Evolutionary conservation across 768 basidiomycete genomes (phyloP), one percentile per base, ranked within the genome.

Genomic region (Amanita pseudoporphyria): DNA sequence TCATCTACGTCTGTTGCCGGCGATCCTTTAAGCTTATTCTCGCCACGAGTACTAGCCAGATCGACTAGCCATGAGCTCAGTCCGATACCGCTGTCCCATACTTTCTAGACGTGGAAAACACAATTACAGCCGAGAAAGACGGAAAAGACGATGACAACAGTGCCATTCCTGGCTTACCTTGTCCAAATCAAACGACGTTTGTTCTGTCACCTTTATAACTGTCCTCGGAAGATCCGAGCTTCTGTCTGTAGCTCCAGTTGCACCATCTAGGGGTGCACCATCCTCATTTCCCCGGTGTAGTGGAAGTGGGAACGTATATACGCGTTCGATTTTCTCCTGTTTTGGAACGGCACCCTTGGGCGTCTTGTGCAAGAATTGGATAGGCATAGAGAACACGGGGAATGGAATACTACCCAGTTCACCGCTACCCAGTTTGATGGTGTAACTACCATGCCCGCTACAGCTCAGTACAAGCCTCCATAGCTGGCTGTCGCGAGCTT

Each of bases 31-130:
- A n/a, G 18, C 21, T 22, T 19, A 7, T 10, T 0, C 3, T n/a
- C 24, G n/a, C n/a, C n/a, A n/a, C n/a, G n/a, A 24, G 38, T 9
- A 47, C 16, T 21, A 21, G 22, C 45, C 7, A 67, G 60, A 54
- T 52, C 64, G 24, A 76, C 68, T 3, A 95, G 67, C 87, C 87
- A 93, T 2, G 89, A 77, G 51, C 85, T 82, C 16, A 93, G 67
- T 5, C 87, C 91, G 41, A 95, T 73, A 2, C 93, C 93, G 37
- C 91, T 93, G 61, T 95, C 92, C 93, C 93, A 96, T 47, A 95
- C 77, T 90, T 95, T 95, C 93, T 95, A 62, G 60, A 32, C 56
- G 61, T 66, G 54, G 58, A 54, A 56, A 42, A 54, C 49, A 36
- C 21, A 44, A n/a, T 42, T 49, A 9, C 31, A 45, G 16, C 24